These are phyloP conservation scores for Trichoderma koningii DNA, from an alignment of 2,329 filamentous ascomycete species.

Conservation along the genomic window DNA sequence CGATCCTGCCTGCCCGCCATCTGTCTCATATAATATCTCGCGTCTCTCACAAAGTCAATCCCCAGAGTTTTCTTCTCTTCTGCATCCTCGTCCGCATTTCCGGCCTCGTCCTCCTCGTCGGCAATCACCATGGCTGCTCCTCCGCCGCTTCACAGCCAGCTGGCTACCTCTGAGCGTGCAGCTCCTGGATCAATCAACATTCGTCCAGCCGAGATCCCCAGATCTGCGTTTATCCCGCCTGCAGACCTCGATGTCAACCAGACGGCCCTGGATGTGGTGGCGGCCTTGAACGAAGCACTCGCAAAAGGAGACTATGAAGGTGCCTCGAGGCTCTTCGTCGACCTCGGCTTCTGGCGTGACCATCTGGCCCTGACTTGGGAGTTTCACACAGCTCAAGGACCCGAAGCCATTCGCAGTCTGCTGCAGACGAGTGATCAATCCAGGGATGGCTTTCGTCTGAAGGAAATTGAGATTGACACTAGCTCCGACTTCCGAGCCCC, in stretches of 20 bases:
- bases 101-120: neutral
- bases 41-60: neutral
- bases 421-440: constrained; percentile 39
- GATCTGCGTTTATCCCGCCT: constrained; percentile 31
- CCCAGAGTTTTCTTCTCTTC: neutral
- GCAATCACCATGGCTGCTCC: constrained; percentile 8
- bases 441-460: constrained; percentile 45
- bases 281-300: constrained; percentile 46
- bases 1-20: neutral
- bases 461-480: constrained; percentile 49
- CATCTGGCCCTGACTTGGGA: constrained; percentile 60
- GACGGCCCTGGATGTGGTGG: constrained; percentile 44
- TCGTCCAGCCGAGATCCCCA: constrained; percentile 47
- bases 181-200: constrained; percentile 56
- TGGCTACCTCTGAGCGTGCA: neutral
- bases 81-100: neutral
- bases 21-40: too few species aligned
- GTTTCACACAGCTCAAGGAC: constrained; percentile 53
- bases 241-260: constrained; percentile 39
- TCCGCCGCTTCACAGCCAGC: neutral
- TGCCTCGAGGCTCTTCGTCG: constrained; percentile 45
- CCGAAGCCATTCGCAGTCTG: constrained; percentile 44
- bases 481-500: constrained; percentile 50
- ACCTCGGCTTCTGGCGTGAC: constrained; percentile 59
- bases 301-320: constrained; percentile 39